Percentiles rank a stretch among this genome's conserved stretches.
phyloP scores from a whole-genome alignment of 805 yeast species.

The Debaryomyces hansenii region DNA sequence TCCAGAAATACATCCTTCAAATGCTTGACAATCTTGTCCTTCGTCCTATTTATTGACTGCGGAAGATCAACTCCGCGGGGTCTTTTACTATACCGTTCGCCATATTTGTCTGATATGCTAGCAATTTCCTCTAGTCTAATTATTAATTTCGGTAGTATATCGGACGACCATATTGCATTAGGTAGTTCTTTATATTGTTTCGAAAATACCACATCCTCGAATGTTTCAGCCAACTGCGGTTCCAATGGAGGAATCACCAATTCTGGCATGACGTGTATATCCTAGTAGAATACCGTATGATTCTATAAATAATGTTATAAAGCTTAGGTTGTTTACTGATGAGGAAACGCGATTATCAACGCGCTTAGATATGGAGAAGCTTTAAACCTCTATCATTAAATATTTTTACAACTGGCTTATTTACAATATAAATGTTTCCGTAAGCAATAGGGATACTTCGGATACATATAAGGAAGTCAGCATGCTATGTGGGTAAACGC shows the following conservation, averaged over 20 bases:
- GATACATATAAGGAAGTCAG: too few species aligned
- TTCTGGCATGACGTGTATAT: background rate
- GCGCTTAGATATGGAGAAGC: too few species aligned
- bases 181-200: slow-evolving; percentile 1
- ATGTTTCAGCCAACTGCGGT: background rate
- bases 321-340: too few species aligned
- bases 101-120: slow-evolving; percentile 4
- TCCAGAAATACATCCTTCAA: slow-evolving; percentile 25
- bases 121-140: slow-evolving; percentile 6
- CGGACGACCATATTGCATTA: slow-evolving; percentile 8
- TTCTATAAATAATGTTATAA: too few species aligned
- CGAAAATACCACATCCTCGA: slow-evolving; percentile 1
- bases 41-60: background rate
- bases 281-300: too few species aligned
- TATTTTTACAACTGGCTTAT: too few species aligned
- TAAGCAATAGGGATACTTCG: too few species aligned
- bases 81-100: slow-evolving; percentile 8
- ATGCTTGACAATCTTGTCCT: slow-evolving; percentile 34
- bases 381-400: too few species aligned
- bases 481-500: too few species aligned
- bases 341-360: too few species aligned
- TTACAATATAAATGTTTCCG: too few species aligned
- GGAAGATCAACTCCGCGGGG: slow-evolving; percentile 11
- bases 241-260: slow-evolving; percentile 4
- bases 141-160: slow-evolving; percentile 10